A percentile compares a stretch with the other conserved stretches of the same genome.
Conservation (phyloP, 2,329 filamentous ascomycete species). For the Cordyceps fumosorosea region DNA sequence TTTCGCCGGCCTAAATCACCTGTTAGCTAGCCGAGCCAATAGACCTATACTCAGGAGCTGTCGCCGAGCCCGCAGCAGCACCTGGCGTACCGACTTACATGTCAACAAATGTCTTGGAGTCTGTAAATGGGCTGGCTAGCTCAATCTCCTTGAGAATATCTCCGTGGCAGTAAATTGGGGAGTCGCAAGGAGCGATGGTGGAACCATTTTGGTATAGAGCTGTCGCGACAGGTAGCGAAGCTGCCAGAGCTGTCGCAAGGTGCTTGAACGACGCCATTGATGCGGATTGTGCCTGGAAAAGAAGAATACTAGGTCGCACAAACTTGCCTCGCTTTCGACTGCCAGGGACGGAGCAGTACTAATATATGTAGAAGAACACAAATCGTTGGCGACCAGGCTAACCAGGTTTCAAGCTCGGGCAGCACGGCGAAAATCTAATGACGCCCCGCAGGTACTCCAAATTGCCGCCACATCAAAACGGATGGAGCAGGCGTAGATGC, state of each 20-base stretch:
- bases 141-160: constrained; percentile 57
- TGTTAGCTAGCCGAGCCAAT: constrained; percentile 11
- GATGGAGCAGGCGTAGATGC: neutral
- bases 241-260: constrained; percentile 22
- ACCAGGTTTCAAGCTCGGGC: neutral
- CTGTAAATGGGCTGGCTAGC: constrained; percentile 55
- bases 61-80: neutral
- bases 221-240: constrained; percentile 24
- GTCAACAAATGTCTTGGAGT: constrained; percentile 68
- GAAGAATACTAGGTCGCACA: neutral
- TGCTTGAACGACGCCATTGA: constrained; percentile 22
- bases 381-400: neutral
- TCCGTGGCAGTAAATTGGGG: constrained; percentile 60
- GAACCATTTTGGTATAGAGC: constrained; percentile 55
- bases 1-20: constrained; percentile 46
- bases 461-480: neutral
- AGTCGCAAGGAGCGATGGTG: constrained; percentile 58
- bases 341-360: neutral
- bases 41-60: constrained; percentile 10
- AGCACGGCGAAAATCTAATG: neutral
- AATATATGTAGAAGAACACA: neutral
- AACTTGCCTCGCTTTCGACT: neutral
- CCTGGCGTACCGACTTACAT: constrained; percentile 38
- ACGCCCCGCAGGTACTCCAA: neutral
- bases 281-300: neutral